A percentile compares a stretch with the other conserved stretches of the same genome.
phyloP scores from a whole-genome alignment of 2,329 filamentous ascomycete species.

The Trichoderma asperellum region DNA sequence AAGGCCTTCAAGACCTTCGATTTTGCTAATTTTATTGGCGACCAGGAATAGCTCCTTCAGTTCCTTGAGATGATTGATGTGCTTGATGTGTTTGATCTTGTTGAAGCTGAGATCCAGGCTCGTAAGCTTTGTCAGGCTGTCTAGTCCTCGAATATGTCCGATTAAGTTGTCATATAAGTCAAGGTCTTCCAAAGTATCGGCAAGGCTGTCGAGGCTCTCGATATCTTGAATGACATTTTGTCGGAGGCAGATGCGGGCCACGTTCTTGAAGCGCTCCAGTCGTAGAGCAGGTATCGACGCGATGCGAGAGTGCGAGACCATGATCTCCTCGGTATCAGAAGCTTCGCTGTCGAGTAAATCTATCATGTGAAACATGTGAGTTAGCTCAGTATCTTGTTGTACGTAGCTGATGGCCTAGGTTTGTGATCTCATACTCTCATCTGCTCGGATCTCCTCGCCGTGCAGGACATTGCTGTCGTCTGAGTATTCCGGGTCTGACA shows the following conservation, averaged over 20 bases:
- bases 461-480: conserved; percentile 69
- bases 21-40: conserved; percentile 88
- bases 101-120: conserved; percentile 94
- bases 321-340: conserved; percentile 73
- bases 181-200: conserved; percentile 73
- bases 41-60: conserved; percentile 89
- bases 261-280: conserved; percentile 81
- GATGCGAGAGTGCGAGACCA: conserved; percentile 86
- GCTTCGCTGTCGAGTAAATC: conserved; percentile 66
- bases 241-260: conserved; percentile 81
- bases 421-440: conserved; percentile 65
- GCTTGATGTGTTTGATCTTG: conserved; percentile 98
- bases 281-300: conserved; percentile 74
- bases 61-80: conserved; percentile 74
- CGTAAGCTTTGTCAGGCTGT: conserved; percentile 74
- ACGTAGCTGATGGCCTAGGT: neutral
- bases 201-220: conserved; percentile 70
- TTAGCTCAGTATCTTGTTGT: neutral
- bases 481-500: conserved; percentile 85
- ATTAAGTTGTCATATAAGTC: conserved; percentile 98
- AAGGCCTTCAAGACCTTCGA: conserved; percentile 81
- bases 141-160: conserved; percentile 80
- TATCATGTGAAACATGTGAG: conserved; percentile 36
- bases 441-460: conserved; percentile 76
- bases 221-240: conserved; percentile 88